These are phyloP conservation scores for Climacium dendroides DNA, from an alignment of 225 moss, liverwort and hornwort genomes.

Conservation along the genomic window DNA sequence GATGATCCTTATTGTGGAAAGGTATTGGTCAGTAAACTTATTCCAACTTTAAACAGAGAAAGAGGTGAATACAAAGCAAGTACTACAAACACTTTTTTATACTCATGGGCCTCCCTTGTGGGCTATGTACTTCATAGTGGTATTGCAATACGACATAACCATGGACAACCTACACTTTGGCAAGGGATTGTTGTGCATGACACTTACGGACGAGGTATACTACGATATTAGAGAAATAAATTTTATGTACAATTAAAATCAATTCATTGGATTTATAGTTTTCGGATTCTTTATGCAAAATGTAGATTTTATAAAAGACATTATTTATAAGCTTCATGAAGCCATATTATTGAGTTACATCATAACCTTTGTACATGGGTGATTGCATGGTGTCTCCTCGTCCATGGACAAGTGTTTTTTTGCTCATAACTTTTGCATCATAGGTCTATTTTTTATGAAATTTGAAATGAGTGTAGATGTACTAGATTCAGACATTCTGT, in stretches of 20 bases:
- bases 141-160: background rate
- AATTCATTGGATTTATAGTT: too few relatives aligned
- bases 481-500: too few relatives aligned
- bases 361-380: too few relatives aligned
- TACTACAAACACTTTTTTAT: background rate
- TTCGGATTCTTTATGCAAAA: too few relatives aligned
- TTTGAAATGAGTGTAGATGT: too few relatives aligned
- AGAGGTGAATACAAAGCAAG: background rate
- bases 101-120: background rate
- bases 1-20: background rate
- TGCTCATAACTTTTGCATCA: too few relatives aligned
- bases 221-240: background rate
- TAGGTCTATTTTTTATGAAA: too few relatives aligned
- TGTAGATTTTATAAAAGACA: too few relatives aligned
- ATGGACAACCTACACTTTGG: background rate
- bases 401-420: too few relatives aligned
- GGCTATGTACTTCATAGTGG: background rate
- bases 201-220: background rate
- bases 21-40: rapidly evolving
- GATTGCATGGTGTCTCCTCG: too few relatives aligned
- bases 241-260: background rate
- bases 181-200: background rate
- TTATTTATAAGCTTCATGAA: too few relatives aligned
- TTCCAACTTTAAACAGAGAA: rapidly evolving
- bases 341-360: too few relatives aligned